Evolutionary conservation across 371 early-diverging fungal genomes (phyloP).

Genomic region (Mucor irregularis): DNA sequence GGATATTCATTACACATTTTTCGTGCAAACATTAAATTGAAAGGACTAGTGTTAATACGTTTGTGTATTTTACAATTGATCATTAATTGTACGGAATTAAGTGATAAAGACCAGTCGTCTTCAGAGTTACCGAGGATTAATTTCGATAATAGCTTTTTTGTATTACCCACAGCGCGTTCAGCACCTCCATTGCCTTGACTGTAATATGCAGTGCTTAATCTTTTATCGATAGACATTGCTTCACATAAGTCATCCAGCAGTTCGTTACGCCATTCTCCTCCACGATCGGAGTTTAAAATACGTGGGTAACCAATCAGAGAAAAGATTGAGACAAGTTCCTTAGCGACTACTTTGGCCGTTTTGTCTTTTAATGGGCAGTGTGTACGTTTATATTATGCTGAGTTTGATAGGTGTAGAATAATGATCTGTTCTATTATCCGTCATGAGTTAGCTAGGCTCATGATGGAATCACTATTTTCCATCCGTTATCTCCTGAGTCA

Average conservation of each 20-base stretch:
- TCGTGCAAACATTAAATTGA: slow-evolving; percentile 3
- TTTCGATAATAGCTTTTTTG: slow-evolving; percentile 1
- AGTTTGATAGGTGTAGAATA: no score
- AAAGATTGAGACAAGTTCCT: background rate
- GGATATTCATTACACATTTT: no score
- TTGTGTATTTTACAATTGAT: slow-evolving; percentile 14
- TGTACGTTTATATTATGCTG: background rate
- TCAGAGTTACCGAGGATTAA: background rate
- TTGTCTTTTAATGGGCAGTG: slow-evolving; percentile 17
- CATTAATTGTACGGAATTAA: slow-evolving; percentile 12
- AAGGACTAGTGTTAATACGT: slow-evolving; percentile 1
- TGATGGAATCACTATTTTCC: no score
- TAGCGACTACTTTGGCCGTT: background rate
- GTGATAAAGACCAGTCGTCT: slow-evolving; percentile 14
- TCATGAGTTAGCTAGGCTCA: no score
- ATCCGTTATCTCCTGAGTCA: no score
- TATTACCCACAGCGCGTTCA: background rate
- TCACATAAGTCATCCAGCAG: background rate
- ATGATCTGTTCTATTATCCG: no score
- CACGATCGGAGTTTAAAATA: slow-evolving; percentile 5
- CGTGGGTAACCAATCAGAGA: background rate
- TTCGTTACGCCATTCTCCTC: slow-evolving; percentile 1
- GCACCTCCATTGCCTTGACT: background rate
- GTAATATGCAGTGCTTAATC: background rate
- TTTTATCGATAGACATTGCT: background rate